Evolutionary conservation across 345 rosid species (phyloP).

Genomic region (Brassica cretica): DNA sequence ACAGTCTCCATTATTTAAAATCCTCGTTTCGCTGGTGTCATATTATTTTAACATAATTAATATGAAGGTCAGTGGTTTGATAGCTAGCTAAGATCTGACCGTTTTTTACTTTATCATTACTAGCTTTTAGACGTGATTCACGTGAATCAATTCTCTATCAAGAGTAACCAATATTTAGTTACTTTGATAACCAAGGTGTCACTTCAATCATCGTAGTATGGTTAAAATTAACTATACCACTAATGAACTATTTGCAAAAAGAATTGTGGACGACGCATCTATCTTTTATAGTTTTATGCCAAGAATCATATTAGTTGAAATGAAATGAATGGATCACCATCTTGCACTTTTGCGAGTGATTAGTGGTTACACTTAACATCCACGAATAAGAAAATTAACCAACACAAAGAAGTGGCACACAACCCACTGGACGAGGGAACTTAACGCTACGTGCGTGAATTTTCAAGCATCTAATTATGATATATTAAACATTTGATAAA

Average conservation of each 20-base stretch:
- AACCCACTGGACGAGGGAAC: constrained; percentile 18
- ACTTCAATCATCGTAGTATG: constrained; percentile 6
- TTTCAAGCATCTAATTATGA: neutral
- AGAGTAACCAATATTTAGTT: neutral
- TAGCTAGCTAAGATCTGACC: constrained; percentile 10
- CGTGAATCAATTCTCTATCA: constrained; percentile 9
- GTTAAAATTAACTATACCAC: neutral
- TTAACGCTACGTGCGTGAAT: constrained; percentile 20
- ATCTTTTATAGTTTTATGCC: constrained; percentile 3
- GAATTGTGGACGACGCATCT: neutral
- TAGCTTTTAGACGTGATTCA: constrained; percentile 21
- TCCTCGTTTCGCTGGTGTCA: constrained; percentile 23
- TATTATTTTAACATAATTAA: neutral
- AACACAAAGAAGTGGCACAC: neutral
- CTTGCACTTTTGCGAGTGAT: constrained; percentile 4
- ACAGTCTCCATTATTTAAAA: neutral
- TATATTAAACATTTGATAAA: constrained; percentile 1
- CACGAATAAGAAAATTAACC: constrained; percentile 23
- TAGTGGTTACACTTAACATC: constrained; percentile 9
- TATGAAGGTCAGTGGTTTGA: neutral
- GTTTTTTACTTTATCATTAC: neutral
- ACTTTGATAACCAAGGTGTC: constrained; percentile 7
- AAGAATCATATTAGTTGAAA: neutral
- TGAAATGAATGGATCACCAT: constrained; percentile 22
- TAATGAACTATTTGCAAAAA: neutral